Conservation (phyloP, 352 stramenopile species). For the Pythium biforme region DNA sequence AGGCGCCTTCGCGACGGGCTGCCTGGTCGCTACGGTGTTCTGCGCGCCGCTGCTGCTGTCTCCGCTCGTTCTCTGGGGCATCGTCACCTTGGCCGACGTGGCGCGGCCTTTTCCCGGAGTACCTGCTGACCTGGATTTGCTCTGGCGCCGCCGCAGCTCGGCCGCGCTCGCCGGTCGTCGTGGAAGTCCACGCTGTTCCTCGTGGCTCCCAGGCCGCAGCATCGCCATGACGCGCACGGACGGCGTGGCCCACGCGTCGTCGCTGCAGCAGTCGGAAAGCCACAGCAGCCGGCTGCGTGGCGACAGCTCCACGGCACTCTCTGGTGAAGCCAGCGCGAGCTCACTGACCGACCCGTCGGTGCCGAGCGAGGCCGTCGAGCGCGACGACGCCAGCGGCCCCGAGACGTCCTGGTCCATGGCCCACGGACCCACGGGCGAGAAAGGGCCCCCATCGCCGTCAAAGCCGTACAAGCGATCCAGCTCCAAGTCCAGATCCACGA, state of each 20-base stretch:
- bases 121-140: neutral
- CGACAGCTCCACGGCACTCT: conserved; percentile 30
- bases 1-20: neutral
- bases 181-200: neutral
- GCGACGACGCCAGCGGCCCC: conserved; percentile 13
- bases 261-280: conserved; percentile 45
- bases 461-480: conserved; percentile 2
- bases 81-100: conserved; percentile 7
- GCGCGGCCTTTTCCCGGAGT: conserved; percentile 7
- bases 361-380: conserved; percentile 9
- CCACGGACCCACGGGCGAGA: conserved; percentile 58
- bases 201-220: conserved; percentile 11
- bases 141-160: neutral
- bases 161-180: conserved; percentile 14
- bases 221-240: conserved; percentile 19
- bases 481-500: conserved; percentile 19
- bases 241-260: conserved; percentile 9
- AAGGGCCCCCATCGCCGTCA: conserved; percentile 1
- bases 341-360: neutral
- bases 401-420: conserved; percentile 23
- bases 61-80: neutral
- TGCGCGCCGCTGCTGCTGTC: neutral
- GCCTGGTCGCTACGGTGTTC: neutral
- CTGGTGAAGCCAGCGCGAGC: neutral
- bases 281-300: conserved; percentile 63